Evolutionary conservation across 441 rosid genomes (phyloP).

Genomic region (Gossypium schwendimanii): DNA sequence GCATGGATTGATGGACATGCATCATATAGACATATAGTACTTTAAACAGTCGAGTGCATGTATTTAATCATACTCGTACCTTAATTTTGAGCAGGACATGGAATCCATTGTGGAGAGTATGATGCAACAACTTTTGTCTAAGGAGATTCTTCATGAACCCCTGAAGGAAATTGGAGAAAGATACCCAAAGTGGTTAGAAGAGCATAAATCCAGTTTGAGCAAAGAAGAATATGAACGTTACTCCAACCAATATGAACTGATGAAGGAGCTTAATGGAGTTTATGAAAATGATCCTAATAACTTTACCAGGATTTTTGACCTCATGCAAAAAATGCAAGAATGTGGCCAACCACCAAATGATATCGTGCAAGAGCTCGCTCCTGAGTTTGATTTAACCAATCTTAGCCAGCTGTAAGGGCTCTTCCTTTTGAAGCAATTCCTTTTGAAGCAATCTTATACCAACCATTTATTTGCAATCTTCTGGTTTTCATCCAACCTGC

Average conservation of each 20-base stretch:
- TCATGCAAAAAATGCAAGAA: slow-evolving; percentile 98
- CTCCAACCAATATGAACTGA: slow-evolving; percentile 59
- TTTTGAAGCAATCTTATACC: neutral
- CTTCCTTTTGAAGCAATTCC: too few species aligned
- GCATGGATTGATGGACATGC: neutral
- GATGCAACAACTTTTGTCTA: slow-evolving; percentile 94
- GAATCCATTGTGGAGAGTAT: slow-evolving; percentile 87
- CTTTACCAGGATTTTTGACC: slow-evolving; percentile 71
- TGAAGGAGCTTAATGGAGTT: slow-evolving; percentile 70
- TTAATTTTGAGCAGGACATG: slow-evolving; percentile 51
- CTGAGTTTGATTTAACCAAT: slow-evolving; percentile 68
- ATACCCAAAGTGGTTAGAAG: slow-evolving; percentile 90
- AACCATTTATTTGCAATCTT: neutral
- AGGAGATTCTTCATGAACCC: slow-evolving; percentile 91
- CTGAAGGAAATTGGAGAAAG: slow-evolving; percentile 91
- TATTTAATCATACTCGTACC: neutral
- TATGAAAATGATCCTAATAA: slow-evolving; percentile 69
- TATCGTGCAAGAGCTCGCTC: slow-evolving; percentile 81
- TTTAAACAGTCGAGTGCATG: neutral
- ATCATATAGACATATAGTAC: neutral
- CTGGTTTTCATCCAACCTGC: neutral
- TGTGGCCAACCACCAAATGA: slow-evolving; percentile 96
- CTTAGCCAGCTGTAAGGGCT: slow-evolving; percentile 76
- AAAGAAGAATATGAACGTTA: slow-evolving; percentile 65
- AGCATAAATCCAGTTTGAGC: slow-evolving; percentile 49